Evolutionary conservation across 768 basidiomycete genomes (phyloP), one percentile per base, ranked within the genome.

Genomic region (Phylloporus arenicola): DNA sequence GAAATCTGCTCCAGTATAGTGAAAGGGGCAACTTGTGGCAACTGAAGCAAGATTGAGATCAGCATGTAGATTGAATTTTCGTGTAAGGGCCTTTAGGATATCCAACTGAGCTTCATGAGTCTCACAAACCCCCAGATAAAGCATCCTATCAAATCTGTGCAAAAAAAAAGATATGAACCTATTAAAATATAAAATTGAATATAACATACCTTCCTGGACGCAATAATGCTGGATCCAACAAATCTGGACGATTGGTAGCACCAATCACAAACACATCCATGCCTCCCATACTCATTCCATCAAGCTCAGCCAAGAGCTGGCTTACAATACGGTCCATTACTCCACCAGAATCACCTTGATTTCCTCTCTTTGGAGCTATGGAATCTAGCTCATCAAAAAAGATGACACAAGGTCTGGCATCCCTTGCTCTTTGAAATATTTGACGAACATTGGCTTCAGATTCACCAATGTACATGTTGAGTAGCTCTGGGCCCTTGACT

Each of bases 391-490:
- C 94, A 67, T 97, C 94, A 68, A 97, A 96, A 68, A 97, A 97
- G 43, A 97, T 88, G 41, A 96, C 87, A 67, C 94, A 97, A 8
- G 94, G 94, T 47, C 82, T 83, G 2, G 94, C 94, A 70, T 94
- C 92, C 46, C 90, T 72, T 24, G 94, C 94, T 12, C 83, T 81
- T 64, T 94, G 90, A 67, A 97, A 97, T 1, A 97, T 83, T 14
- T 85, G 76, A 13, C 96, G 81, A 35, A 99, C 94, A 68, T 98
- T 99, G 53, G 97, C 96, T 68, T 97, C 94, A 11, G 92, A 94
- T 69, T 96, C 94, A 51, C 94, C 94, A 59, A 97, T 95, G 69
- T 95, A 97, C 94, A 97, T 97, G 70, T 95, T 95, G 45, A 96
- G 79, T 33, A 97, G 71, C 62, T 97, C 94, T 3, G 94, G 94